These are phyloP conservation scores for Talaromyces funiculosus DNA, from an alignment of 2,329 filamentous ascomycete species.

Conservation along the genomic window DNA sequence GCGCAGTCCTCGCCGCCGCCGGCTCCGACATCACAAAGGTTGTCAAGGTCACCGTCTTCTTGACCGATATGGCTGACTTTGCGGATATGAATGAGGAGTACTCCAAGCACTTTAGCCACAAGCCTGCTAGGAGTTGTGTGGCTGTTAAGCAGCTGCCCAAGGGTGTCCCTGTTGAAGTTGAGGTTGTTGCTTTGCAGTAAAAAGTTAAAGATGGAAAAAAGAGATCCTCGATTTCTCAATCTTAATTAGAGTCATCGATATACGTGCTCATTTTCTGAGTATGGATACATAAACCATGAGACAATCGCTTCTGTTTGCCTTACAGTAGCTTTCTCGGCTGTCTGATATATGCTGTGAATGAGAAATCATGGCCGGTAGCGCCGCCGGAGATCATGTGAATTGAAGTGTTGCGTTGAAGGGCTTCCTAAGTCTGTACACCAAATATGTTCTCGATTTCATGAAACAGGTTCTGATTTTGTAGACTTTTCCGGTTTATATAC, in stretches of 20 bases:
- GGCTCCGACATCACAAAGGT: constrained; percentile 72
- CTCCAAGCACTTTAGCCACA: constrained; percentile 62
- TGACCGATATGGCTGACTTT: constrained; percentile 88
- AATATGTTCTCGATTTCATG: not conserved
- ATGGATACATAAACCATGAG: not conserved
- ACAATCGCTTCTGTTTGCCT: not conserved
- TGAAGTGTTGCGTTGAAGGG: not conserved
- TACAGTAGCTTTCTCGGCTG: not conserved
- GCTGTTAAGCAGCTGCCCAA: constrained; percentile 59
- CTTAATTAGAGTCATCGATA: not conserved
- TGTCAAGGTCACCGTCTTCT: constrained; percentile 86
- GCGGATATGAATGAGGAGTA: constrained; percentile 71
- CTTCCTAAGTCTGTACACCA: not conserved
- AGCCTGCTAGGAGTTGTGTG: constrained; percentile 59
- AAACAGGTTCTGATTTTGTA: not conserved
- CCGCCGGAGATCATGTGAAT: not conserved
- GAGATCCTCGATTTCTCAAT: not conserved
- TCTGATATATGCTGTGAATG: not conserved
- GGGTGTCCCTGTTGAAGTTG: constrained; percentile 60
- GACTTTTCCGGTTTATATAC: not conserved
- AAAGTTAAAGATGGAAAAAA: not conserved
- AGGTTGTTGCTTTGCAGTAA: constrained; percentile 54
- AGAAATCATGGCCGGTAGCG: not conserved
- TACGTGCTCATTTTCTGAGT: not conserved
- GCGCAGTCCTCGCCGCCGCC: constrained; percentile 75